These are phyloP conservation scores for Ramalina intermedia DNA, from an alignment of 495 filamentous ascomycete species.

Conservation along the genomic window DNA sequence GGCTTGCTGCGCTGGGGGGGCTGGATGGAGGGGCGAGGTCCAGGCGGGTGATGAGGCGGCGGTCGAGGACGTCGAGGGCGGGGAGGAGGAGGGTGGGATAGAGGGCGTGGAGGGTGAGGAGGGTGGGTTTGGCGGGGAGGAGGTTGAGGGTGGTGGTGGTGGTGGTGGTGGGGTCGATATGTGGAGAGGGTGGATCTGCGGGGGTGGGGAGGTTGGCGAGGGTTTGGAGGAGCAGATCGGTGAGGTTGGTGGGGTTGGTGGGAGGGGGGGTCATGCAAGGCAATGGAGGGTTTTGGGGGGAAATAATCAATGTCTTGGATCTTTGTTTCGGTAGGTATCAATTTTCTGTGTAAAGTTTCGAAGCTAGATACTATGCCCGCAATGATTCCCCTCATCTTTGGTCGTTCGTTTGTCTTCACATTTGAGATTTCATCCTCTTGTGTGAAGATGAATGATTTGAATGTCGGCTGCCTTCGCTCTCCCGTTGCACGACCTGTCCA, in stretches of 20 bases:
- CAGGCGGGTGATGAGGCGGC: constrained; percentile 43
- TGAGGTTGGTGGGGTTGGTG: not conserved
- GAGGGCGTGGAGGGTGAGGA: constrained; percentile 40
- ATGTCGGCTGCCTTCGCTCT: no score
- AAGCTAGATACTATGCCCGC: not conserved
- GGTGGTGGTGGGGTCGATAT: not conserved
- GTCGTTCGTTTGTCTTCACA: not conserved
- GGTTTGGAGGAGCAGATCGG: not conserved
- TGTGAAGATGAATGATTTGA: not conserved
- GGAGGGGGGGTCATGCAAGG: not conserved
- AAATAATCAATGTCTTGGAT: not conserved
- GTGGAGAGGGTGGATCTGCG: no score
- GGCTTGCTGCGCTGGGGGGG: constrained; percentile 1
- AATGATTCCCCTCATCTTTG: not conserved
- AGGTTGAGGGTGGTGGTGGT: constrained; percentile 1
- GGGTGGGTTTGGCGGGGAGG: constrained; percentile 21
- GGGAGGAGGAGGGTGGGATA: constrained; percentile 47
- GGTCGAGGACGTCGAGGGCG: constrained; percentile 70
- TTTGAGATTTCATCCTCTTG: not conserved
- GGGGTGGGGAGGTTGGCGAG: not conserved
- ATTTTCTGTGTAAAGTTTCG: not conserved
- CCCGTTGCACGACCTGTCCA: no score
- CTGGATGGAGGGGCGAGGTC: constrained; percentile 1
- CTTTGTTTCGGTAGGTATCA: not conserved
- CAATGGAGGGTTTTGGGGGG: not conserved